Base-by-base conservation (phyloP, 208 protist species). In the Acanthamoeba lenticulata region DNA sequence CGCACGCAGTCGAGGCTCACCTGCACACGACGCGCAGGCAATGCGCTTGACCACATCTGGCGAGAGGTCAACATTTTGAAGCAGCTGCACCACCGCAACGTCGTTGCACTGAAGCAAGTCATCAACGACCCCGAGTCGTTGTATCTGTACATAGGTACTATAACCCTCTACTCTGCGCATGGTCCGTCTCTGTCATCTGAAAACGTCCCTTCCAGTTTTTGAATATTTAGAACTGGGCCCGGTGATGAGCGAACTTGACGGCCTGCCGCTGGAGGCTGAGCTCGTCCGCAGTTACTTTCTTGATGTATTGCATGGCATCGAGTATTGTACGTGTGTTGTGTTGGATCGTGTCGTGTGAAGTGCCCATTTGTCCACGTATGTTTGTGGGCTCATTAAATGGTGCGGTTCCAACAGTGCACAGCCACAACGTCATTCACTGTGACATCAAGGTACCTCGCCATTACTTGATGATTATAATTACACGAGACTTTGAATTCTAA, bases 201-300 rank as follows among this genome's bases (percentile, higher is more conserved):
- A 24, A 42, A 17, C 15, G 9, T n/a, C 36, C 11, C 9, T 5
- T 29, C 5, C 38, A 88, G 86, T 74, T 13, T 92, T 77, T 34
- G 86, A 92, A 13, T 92, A 74, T 19, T 52, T 92, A 24, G 86
- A 92, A 36, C 86, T 92, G 47, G 86, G 86, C 11, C 55, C 86
- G 13, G 86, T 72, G 19, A 92, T 92, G 86, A 17, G 55, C 24
- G 11, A n/a, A 13, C 29, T 77, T 34, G 86, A 62, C 21, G 86
- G 24, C n/a, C 29, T n/a, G 60, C 60, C 86, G 19, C 52, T 92
- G 45, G 86, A 92, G 55, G 36, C 29, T 21, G 86, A 72, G 29
- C 34, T 92, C 36, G 45, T 52, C 15, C 86, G 86, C 38, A 92
- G 60, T n/a, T 92, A 92, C 32, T 74, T 92, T 24, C 32, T 17